Conservation (phyloP, 257 asterid genomes). For the Anisodus tanguticus region DNA sequence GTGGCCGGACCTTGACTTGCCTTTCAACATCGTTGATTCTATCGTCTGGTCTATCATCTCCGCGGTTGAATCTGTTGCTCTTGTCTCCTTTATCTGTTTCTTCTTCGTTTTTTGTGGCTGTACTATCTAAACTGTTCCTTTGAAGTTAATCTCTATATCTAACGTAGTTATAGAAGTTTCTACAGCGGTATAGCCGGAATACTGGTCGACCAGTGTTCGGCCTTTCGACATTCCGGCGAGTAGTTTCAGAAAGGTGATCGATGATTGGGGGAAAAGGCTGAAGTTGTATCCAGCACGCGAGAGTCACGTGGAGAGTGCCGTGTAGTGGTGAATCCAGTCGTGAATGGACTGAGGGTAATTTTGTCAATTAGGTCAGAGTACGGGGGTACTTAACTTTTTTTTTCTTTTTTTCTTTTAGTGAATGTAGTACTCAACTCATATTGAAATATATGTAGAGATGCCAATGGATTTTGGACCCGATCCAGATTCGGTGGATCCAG, state of each 20-base stretch:
- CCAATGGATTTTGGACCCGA: too few species aligned
- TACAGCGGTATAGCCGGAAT: background rate
- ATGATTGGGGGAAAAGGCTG: too few species aligned
- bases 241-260: background rate
- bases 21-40: slow-evolving; percentile 45
- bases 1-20: slow-evolving; percentile 28
- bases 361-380: background rate
- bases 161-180: too few species aligned
- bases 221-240: background rate
- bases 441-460: too few species aligned
- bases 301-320: too few species aligned
- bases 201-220: background rate
- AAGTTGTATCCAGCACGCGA: background rate
- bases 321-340: too few species aligned
- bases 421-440: background rate
- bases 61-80: slow-evolving; percentile 54
- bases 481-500: too few species aligned
- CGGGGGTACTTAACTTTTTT: background rate
- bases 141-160: too few species aligned
- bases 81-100: slow-evolving; percentile 51
- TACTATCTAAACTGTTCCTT: slow-evolving; percentile 33
- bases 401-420: background rate
- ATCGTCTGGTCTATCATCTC: slow-evolving; percentile 47
- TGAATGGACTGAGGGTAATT: background rate
- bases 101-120: slow-evolving; percentile 59